These are phyloP conservation scores for Hibiscus tridactylites DNA, from an alignment of 345 rosid species.

Conservation along the genomic window DNA sequence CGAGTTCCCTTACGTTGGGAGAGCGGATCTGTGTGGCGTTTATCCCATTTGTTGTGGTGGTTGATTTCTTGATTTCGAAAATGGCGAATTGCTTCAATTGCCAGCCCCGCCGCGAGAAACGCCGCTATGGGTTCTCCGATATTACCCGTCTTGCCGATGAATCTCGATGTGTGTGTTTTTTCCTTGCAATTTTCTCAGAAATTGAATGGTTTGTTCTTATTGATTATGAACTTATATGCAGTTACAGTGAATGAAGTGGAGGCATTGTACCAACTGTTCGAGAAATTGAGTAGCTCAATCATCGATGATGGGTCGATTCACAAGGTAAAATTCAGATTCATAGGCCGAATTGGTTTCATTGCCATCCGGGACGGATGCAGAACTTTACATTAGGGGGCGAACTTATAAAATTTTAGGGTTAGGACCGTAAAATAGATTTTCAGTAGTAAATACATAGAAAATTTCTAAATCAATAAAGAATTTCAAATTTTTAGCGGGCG, in stretches of 20 bases:
- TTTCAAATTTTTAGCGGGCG: no score
- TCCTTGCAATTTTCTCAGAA: neutral
- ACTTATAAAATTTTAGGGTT: no score
- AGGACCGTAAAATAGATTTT: no score
- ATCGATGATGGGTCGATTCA: slow-evolving; percentile 53
- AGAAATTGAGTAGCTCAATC: slow-evolving; percentile 46
- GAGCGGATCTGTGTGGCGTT: slow-evolving; percentile 61
- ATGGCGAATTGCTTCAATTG: slow-evolving; percentile 31
- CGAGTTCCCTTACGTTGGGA: slow-evolving; percentile 30
- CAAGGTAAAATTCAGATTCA: slow-evolving; percentile 35
- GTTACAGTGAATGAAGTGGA: slow-evolving; percentile 56
- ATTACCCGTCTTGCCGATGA: slow-evolving; percentile 50
- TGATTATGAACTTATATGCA: slow-evolving; percentile 15
- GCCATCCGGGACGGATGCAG: no score
- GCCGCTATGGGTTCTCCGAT: slow-evolving; percentile 16
- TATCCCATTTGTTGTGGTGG: slow-evolving; percentile 43
- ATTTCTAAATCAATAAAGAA: no score
- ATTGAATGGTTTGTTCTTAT: neutral
- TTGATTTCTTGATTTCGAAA: slow-evolving; percentile 36
- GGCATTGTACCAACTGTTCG: slow-evolving; percentile 48
- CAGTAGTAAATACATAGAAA: no score
- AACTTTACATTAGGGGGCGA: no score
- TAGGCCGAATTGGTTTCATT: no score
- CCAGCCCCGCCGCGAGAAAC: slow-evolving; percentile 15
- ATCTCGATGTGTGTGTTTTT: slow-evolving; percentile 37